Evolutionary conservation across 164 flowering plant genomes (phyloP), one percentile per base, ranked within the genome.

Genomic region (Aristolochia californica): DNA sequence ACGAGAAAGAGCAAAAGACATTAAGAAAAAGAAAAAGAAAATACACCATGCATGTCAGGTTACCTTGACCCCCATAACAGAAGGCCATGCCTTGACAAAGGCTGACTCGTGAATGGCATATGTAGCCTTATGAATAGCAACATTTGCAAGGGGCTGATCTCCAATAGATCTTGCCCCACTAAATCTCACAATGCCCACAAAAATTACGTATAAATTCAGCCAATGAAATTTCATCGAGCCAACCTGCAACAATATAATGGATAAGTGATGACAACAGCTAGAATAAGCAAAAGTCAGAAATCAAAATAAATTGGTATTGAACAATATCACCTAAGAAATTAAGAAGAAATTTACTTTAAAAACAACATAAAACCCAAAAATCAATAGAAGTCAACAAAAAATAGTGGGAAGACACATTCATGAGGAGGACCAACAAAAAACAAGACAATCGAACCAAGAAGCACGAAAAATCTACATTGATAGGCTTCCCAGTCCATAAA

Each of bases 111-210:
- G 58, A 43, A 80, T 66, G 27, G 76, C 80, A 63, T 78, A 13
- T 27, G 28, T 56, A 17, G 84, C 58, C 54, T 72, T 69, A 14
- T 86, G 84, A 62, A 89, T 74, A 3, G 82, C 83, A 61, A 87
- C 75, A 60, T 52, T 72, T 4, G 97, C 71, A 5, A 88, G 77
- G 23, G 97, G 89, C 25, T 86, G 87, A 56, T 58, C 80, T n/a
- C 75, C 84, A 59, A 74, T 72, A 40, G 80, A 60, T 25, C 13
- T 60, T 15, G 58, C 82, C 48, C 26, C 62, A 23, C 72, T 63
- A 49, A 66, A 45, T 49, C 61, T 61, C 17, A 60, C 57, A 43
- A 71, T 56, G 69, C 68, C 70, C 64, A 65, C 53, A 23, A 81
- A 47, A 60, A 69, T 58, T 38, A 62, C 62, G 60, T 67, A 56